A percentile compares a stretch with the other conserved stretches of the same genome.
These are phyloP conservation scores for Mimosa pudica DNA, from an alignment of 306 rosid genomes.

Conservation along the genomic window DNA sequence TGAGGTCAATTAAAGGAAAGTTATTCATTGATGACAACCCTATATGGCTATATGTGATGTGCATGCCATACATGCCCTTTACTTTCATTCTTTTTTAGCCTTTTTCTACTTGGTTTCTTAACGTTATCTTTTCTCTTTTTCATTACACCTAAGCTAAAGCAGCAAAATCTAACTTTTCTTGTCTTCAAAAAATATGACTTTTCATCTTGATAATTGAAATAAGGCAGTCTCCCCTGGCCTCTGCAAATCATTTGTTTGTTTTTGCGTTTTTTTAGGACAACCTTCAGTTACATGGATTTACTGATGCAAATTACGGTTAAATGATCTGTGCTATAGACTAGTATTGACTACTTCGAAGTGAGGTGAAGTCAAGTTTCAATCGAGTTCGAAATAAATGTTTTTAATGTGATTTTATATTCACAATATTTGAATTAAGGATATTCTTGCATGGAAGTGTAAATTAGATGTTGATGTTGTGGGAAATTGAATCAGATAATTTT, in stretches of 20 bases:
- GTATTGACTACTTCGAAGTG: background rate
- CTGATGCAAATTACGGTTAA: background rate
- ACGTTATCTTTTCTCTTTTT: no score
- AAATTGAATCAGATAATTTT: no score
- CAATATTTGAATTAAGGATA: background rate
- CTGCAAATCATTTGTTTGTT: background rate
- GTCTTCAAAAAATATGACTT: background rate
- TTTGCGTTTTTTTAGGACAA: background rate
- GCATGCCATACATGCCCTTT: no score
- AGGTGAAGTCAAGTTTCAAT: background rate
- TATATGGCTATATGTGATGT: background rate
- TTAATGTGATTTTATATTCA: background rate
- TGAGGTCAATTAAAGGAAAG: constrained; percentile 17
- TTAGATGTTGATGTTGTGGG: background rate
- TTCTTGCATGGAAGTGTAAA: background rate
- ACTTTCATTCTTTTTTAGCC: no score
- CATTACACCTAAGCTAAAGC: no score
- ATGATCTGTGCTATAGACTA: background rate
- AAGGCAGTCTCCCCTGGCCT: background rate
- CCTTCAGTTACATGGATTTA: background rate
- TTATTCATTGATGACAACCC: constrained; percentile 30
- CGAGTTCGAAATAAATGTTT: background rate
- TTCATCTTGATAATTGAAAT: background rate
- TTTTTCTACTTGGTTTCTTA: no score
- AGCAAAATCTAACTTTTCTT: no score